A percentile compares a stretch with the other conserved stretches of the same genome.
These are phyloP conservation scores for Pholiota conissans DNA, from an alignment of 768 basidiomycete species.

Conservation along the genomic window DNA sequence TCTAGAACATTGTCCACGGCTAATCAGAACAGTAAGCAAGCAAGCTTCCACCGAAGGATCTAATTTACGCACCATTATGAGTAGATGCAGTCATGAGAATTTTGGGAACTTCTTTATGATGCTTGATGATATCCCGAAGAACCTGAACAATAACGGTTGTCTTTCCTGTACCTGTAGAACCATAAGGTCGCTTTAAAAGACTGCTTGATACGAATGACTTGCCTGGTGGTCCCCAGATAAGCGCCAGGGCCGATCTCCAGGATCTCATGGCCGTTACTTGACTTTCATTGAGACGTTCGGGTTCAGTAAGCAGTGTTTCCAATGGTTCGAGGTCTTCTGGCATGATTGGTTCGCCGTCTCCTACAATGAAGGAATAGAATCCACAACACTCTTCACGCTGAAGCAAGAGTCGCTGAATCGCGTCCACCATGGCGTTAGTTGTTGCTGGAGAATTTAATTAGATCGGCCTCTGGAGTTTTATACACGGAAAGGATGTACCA, in stretches of 20 bases:
- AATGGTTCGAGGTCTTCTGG: constrained; percentile 5
- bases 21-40: constrained; percentile 19
- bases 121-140: constrained; percentile 40
- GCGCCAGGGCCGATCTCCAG: constrained; percentile 41
- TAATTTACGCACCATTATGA: constrained; percentile 53
- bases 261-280: constrained; percentile 52
- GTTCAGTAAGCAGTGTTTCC: constrained; percentile 4
- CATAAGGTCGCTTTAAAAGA: background rate
- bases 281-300: constrained; percentile 49
- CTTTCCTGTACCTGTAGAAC: constrained; percentile 59
- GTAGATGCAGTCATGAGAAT: constrained; percentile 74
- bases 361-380: constrained; percentile 51
- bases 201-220: background rate
- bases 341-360: constrained; percentile 14
- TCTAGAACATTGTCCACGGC: constrained; percentile 74
- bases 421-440: constrained; percentile 65
- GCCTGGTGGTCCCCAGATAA: constrained; percentile 77
- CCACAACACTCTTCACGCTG: constrained; percentile 46
- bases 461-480: background rate
- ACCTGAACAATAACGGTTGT: constrained; percentile 71
- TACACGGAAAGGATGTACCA: constrained; percentile 35
- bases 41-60: background rate
- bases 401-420: constrained; percentile 44
- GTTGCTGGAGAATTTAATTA: constrained; percentile 42
- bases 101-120: constrained; percentile 34